Conservation (phyloP, 257 asterid genomes). For the Echium plantagineum region DNA sequence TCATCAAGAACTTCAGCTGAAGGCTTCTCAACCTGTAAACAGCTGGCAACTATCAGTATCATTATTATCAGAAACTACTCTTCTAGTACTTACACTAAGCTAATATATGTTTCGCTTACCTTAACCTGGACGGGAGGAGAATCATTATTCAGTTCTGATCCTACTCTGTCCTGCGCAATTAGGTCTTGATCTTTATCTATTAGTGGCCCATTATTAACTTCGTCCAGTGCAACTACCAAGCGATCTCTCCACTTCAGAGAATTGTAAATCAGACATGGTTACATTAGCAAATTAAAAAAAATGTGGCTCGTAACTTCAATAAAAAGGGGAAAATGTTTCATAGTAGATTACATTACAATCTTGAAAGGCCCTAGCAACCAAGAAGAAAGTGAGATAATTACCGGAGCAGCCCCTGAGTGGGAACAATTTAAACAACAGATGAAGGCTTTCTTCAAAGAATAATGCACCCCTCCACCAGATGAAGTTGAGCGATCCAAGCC, state of each 20-base stretch:
- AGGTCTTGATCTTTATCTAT: conserved; percentile 29
- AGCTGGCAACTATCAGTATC: conserved; percentile 13
- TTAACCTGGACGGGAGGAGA: conserved; percentile 23
- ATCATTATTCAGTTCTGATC: conserved; percentile 31
- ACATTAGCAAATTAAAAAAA: not conserved
- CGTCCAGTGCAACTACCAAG: conserved; percentile 61
- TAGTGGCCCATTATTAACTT: conserved; percentile 37
- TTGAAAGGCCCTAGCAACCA: not conserved
- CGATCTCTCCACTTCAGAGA: conserved; percentile 77
- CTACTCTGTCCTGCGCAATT: conserved; percentile 32
- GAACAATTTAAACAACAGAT: conserved; percentile 81
- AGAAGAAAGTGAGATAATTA: conserved; percentile 21
- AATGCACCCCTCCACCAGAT: conserved; percentile 53
- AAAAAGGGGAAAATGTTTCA: not conserved
- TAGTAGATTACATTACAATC: conserved; percentile 6
- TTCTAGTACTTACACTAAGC: not conserved
- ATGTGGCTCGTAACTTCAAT: no score
- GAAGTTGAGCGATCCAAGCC: conserved; percentile 66
- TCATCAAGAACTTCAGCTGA: conserved; percentile 21
- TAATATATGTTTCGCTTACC: conserved; percentile 7
- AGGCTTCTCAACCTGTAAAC: conserved; percentile 58
- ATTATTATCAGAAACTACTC: not conserved
- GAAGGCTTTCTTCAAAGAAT: conserved; percentile 82
- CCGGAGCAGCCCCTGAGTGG: conserved; percentile 98
- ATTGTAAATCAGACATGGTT: conserved; percentile 10